A percentile compares a stretch with the other conserved stretches of the same genome.
These are phyloP conservation scores for Magnolia changhungtana DNA, from an alignment of 164 flowering plant species.

Conservation along the genomic window DNA sequence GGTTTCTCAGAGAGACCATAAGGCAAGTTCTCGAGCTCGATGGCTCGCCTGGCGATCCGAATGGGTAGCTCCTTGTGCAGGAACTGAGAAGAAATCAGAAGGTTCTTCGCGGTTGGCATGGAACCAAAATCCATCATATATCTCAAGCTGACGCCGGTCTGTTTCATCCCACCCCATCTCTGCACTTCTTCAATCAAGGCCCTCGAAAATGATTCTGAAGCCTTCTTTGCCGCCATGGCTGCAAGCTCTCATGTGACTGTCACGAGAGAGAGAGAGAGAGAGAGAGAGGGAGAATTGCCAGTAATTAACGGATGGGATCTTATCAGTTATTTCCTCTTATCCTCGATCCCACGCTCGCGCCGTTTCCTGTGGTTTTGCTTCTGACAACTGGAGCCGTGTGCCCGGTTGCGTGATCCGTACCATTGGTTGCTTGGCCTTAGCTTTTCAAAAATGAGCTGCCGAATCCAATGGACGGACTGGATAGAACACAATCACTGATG, in stretches of 20 bases:
- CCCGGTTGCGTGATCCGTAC: too few relatives aligned
- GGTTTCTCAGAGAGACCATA: constrained; percentile 77
- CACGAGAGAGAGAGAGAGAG: background rate
- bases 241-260: background rate
- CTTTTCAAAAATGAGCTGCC: too few relatives aligned
- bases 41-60: constrained; percentile 73
- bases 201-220: constrained; percentile 49
- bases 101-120: constrained; percentile 47
- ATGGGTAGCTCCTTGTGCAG: constrained; percentile 92
- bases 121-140: constrained; percentile 97
- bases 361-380: background rate
- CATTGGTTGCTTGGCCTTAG: too few relatives aligned
- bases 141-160: constrained; percentile 78
- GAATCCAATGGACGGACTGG: too few relatives aligned
- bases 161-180: constrained; percentile 80
- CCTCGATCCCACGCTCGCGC: background rate
- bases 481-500: too few relatives aligned
- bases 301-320: background rate
- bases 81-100: constrained; percentile 86
- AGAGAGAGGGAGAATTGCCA: background rate
- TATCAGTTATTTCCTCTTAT: background rate
- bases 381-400: background rate
- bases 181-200: constrained; percentile 66
- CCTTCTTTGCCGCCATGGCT: constrained; percentile 65
- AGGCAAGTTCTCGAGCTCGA: constrained; percentile 75